Evolutionary conservation across 2,329 filamentous ascomycete species (phyloP).

Genomic region (Neospermospora avenae): DNA sequence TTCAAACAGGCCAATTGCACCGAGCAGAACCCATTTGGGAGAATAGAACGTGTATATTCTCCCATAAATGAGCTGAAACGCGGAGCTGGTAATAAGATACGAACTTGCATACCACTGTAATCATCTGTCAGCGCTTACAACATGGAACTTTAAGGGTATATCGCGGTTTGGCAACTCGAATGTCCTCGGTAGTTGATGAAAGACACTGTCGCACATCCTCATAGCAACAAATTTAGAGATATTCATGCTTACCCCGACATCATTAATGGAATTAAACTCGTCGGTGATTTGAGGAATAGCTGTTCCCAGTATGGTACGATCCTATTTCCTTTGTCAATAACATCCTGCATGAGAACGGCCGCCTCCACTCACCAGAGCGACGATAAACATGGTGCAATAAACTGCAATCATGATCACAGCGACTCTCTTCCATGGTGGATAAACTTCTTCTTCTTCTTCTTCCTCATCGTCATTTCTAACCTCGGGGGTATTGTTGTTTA

Average conservation of each 20-base stretch:
- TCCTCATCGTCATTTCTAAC: not conserved
- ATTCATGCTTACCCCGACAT: slow-evolving; percentile 36
- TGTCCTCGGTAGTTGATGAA: not conserved
- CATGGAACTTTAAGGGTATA: not conserved
- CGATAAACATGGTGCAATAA: slow-evolving; percentile 45
- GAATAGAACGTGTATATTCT: slow-evolving; percentile 35
- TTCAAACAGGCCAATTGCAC: slow-evolving; percentile 36
- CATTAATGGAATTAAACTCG: slow-evolving; percentile 39
- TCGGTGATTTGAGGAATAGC: slow-evolving; percentile 40
- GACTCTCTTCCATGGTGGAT: slow-evolving; percentile 24
- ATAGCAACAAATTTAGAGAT: not conserved
- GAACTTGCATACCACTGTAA: slow-evolving; percentile 42
- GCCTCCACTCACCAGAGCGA: slow-evolving; percentile 24
- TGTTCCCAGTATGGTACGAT: slow-evolving; percentile 39
- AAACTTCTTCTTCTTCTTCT: slow-evolving; percentile 13
- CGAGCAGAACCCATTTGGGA: slow-evolving; percentile 32
- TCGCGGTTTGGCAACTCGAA: not conserved
- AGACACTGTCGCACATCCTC: not conserved
- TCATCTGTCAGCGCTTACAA: not conserved
- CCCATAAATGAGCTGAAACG: slow-evolving; percentile 31
- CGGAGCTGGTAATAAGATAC: slow-evolving; percentile 37
- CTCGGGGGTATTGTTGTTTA: not conserved
- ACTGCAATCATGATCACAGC: slow-evolving; percentile 44
- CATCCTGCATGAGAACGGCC: not conserved
- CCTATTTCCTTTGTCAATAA: slow-evolving; percentile 21